Base-by-base conservation (phyloP, 2,329 filamentous ascomycete species). In the Ophiostoma populinum region DNA sequence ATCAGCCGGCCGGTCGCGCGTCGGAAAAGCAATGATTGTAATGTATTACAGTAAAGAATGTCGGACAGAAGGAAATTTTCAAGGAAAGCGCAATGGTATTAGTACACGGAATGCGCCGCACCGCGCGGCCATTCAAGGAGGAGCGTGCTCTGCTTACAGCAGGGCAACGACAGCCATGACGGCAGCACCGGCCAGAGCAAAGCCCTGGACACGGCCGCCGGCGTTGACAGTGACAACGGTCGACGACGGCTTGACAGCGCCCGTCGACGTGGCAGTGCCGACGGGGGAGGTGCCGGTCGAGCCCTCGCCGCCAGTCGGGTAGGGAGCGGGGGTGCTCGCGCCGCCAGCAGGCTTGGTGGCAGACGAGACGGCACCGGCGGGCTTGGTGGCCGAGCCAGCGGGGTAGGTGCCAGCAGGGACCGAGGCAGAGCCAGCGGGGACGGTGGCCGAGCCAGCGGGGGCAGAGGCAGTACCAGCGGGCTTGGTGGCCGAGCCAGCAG, bases 121-220 rank as follows among this genome's bases (percentile, higher is more conserved):
- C n/a, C n/a, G n/a, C n/a, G n/a, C n/a, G n/a, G n/a, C n/a, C n/a
- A n/a, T n/a, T n/a, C n/a, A n/a, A n/a, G n/a, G n/a, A n/a, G n/a
- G n/a, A n/a, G n/a, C n/a, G n/a, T n/a, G n/a, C n/a, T n/a, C 19
- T 20, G 16, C 32, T 62, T 65, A 68, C 47, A 69, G 53, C 43
- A 56, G 61, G 47, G 56, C 57, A 38, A 60, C 49, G 38, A 60
- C 45, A 36, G 56, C 59, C 47, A 65, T 53, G 43, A 56, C 55
- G 38, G 55, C 58, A 34, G 63, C 47, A 35, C 57, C 60, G 38
- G 53, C 50, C 36, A 67, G 53, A 40, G 59, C 61, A 39, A 49
- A 38, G 35, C 45, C 43, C 42, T 52, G 49, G 36, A 49, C 53
- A 36, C 50, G 57, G 42, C 50, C 38, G 45, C 55, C 55, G 37